phyloP scores from a whole-genome alignment of 2,329 filamentous ascomycete genomes.

The Arthrobotrys conoides region DNA sequence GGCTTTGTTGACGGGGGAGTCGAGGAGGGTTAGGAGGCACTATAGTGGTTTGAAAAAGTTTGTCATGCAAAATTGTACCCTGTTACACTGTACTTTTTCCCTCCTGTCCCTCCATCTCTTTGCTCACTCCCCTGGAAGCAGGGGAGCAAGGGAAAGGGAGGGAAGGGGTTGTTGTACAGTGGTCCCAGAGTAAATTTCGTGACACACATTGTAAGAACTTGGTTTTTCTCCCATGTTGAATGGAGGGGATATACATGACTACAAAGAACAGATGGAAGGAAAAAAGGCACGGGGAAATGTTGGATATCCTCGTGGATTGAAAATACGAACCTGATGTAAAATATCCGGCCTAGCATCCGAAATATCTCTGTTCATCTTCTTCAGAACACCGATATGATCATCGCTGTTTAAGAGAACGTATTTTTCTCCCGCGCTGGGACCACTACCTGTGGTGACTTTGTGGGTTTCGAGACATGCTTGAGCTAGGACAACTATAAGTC shows the following conservation, averaged over 20 bases:
- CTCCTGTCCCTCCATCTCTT: neutral
- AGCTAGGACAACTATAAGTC: constrained; percentile 94
- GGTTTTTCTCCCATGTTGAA: constrained; percentile 60
- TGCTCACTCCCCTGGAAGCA: neutral
- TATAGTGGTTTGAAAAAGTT: constrained; percentile 67
- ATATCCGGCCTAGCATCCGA: constrained; percentile 98
- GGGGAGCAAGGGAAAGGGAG: neutral
- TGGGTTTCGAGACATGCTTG: constrained; percentile 98
- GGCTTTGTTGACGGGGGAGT: constrained; percentile 98
- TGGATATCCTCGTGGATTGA: constrained; percentile 61
- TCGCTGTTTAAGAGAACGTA: constrained; percentile 98
- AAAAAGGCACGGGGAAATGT: constrained; percentile 45
- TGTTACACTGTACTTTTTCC: constrained; percentile 38
- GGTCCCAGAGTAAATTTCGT: constrained; percentile 6
- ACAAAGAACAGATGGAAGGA: neutral
- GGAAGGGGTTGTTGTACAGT: neutral
- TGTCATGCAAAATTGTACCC: constrained; percentile 32
- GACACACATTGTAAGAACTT: constrained; percentile 44
- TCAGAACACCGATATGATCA: constrained; percentile 98
- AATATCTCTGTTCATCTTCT: constrained; percentile 99
- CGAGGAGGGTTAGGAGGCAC: constrained; percentile 96
- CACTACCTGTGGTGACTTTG: constrained; percentile 82
- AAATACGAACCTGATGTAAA: constrained; percentile 88
- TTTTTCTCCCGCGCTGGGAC: constrained; percentile 85
- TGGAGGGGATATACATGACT: constrained; percentile 32